Conservation (phyloP, 2,329 filamentous ascomycete species). For the Metarhizium album region DNA sequence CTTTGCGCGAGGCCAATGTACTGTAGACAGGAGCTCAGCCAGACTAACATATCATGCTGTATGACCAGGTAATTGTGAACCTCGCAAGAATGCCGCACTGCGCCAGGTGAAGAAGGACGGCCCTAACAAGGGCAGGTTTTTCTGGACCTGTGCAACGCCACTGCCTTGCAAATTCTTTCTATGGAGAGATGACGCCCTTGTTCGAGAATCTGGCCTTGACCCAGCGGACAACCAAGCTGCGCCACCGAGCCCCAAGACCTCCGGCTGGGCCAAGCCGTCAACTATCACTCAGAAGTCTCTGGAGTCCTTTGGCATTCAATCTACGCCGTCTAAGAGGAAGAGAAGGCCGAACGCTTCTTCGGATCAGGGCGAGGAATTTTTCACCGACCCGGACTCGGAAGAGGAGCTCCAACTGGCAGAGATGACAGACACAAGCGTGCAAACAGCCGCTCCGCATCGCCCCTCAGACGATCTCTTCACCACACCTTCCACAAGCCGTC, state of each 20-base stretch:
- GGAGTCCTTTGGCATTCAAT: constrained; percentile 19
- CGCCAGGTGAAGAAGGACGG: constrained; percentile 27
- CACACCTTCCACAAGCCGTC: constrained; percentile 17
- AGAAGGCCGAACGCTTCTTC: constrained; percentile 14
- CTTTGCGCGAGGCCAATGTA: not conserved
- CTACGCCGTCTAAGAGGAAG: constrained; percentile 21
- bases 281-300: constrained; percentile 19
- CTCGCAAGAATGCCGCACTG: constrained; percentile 24
- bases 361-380: constrained; percentile 15
- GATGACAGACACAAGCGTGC: constrained; percentile 25
- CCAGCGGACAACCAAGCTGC: not conserved
- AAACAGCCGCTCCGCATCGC: constrained; percentile 11
- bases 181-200: constrained; percentile 29
- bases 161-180: constrained; percentile 33
- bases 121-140: constrained; percentile 29
- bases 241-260: constrained; percentile 15
- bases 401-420: constrained; percentile 26
- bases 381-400: constrained; percentile 27
- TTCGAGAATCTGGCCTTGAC: constrained; percentile 17
- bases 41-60: not conserved
- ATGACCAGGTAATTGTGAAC: constrained; percentile 31
- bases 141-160: constrained; percentile 28
- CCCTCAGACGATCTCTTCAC: constrained; percentile 8
- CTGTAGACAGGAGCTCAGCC: not conserved
- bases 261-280: too few species aligned